A percentile compares a stretch with the other conserved stretches of the same genome.
phyloP scores from a whole-genome alignment of 495 filamentous ascomycete species.

The Hyaloscypha finlandica region DNA sequence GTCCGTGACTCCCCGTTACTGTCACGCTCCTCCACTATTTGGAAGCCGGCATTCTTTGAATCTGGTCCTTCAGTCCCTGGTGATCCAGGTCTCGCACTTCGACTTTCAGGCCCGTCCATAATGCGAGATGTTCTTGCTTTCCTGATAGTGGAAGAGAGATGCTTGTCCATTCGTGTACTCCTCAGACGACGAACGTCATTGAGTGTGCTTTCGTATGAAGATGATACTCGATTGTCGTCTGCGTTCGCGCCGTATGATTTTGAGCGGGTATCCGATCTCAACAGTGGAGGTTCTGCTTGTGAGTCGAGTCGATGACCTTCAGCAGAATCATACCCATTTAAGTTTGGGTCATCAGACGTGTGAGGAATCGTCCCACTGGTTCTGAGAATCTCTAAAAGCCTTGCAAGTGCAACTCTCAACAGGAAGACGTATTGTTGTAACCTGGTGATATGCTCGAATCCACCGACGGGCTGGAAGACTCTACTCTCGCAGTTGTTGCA shows the following conservation, averaged over 20 bases:
- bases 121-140: slow-evolving; percentile 90
- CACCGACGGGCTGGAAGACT: slow-evolving; percentile 49
- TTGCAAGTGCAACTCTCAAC: slow-evolving; percentile 85
- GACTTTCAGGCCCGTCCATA: slow-evolving; percentile 86
- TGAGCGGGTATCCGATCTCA: slow-evolving; percentile 69
- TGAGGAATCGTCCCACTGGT: slow-evolving; percentile 76
- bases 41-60: slow-evolving; percentile 57
- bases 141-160: slow-evolving; percentile 86
- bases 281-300: slow-evolving; percentile 47
- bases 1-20: slow-evolving; percentile 69
- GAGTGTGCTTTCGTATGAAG: slow-evolving; percentile 92
- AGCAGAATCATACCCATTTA: slow-evolving; percentile 64
- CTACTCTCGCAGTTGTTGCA: slow-evolving; percentile 68
- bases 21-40: slow-evolving; percentile 87
- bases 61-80: slow-evolving; percentile 67
- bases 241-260: slow-evolving; percentile 69
- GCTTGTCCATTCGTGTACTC: slow-evolving; percentile 91
- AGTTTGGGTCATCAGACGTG: slow-evolving; percentile 74
- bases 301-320: slow-evolving; percentile 59
- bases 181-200: slow-evolving; percentile 90
- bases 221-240: slow-evolving; percentile 59
- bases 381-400: slow-evolving; percentile 83
- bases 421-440: slow-evolving; percentile 94
- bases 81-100: slow-evolving; percentile 75
- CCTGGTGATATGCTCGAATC: slow-evolving; percentile 70